These are phyloP conservation scores for Nicotiana noctiflora DNA, from an alignment of 257 asterid genomes.

Conservation along the genomic window DNA sequence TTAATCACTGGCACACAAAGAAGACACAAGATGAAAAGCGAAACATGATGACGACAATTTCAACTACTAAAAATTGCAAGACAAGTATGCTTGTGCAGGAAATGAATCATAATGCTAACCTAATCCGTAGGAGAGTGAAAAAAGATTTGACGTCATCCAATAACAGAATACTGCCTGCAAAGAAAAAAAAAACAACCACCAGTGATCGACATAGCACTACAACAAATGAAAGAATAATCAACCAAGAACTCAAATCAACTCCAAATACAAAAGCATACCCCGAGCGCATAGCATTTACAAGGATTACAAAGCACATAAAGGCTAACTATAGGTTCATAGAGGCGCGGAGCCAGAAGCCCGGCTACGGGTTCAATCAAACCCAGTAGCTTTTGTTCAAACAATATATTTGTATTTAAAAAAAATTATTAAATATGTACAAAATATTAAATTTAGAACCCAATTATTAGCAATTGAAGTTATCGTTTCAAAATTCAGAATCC, in stretches of 20 bases:
- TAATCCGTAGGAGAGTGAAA: slow-evolving; percentile 68
- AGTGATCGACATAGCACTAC: not conserved
- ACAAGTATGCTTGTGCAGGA: not conserved
- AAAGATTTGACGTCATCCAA: slow-evolving; percentile 85
- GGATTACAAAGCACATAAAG: not conserved
- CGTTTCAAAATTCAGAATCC: too few relatives aligned
- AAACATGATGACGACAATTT: not conserved
- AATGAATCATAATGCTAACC: slow-evolving; percentile 35
- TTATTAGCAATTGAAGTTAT: too few relatives aligned
- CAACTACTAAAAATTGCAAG: too few relatives aligned
- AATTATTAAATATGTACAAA: too few relatives aligned
- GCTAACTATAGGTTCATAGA: too few relatives aligned
- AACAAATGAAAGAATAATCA: not conserved
- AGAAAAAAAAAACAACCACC: not conserved
- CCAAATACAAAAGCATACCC: not conserved
- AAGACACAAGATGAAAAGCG: not conserved
- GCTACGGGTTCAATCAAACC: too few relatives aligned
- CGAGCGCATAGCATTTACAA: not conserved
- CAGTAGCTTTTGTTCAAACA: too few relatives aligned
- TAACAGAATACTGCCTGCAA: slow-evolving; percentile 86
- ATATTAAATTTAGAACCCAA: too few relatives aligned
- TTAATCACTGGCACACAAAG: slow-evolving; percentile 40
- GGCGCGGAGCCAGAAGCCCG: too few relatives aligned
- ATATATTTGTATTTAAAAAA: too few relatives aligned
- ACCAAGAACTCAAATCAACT: not conserved